These are phyloP conservation scores for Urostyla sp. DNA, from an alignment of 73 alveolate genomes.

Conservation along the genomic window DNA sequence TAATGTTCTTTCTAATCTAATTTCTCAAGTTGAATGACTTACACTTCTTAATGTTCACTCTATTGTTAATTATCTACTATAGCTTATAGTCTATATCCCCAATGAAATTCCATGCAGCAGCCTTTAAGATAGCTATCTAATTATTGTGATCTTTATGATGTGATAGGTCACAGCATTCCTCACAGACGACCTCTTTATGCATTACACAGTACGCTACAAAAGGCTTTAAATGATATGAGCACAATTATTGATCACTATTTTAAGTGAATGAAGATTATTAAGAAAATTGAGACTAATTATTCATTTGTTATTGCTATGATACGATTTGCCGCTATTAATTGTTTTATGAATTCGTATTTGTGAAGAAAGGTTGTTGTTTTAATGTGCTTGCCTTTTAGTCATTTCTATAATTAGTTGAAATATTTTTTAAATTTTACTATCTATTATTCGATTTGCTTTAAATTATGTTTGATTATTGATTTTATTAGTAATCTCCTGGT, in stretches of 20 bases:
- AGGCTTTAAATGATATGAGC: slow-evolving; percentile 48
- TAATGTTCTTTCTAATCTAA: slow-evolving; percentile 38
- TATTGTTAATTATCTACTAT: slow-evolving; percentile 7
- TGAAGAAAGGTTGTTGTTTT: too few species aligned
- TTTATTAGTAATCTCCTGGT: background rate
- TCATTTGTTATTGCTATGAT: background rate
- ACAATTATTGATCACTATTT: background rate
- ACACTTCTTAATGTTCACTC: slow-evolving; percentile 15
- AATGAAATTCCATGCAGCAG: slow-evolving; percentile 69
- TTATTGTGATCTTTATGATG: slow-evolving; percentile 72
- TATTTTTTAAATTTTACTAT: background rate
- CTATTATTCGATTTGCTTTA: background rate
- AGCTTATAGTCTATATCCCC: slow-evolving; percentile 29
- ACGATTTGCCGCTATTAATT: background rate
- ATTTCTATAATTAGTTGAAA: background rate
- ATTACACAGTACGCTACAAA: slow-evolving; percentile 68
- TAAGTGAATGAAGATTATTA: background rate
- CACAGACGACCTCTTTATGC: slow-evolving; percentile 73
- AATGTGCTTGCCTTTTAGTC: background rate
- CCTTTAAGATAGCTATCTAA: slow-evolving; percentile 62
- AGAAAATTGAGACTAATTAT: background rate
- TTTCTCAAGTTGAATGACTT: slow-evolving; percentile 56
- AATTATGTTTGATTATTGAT: background rate
- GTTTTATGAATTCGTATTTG: too few species aligned
- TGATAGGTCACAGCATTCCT: slow-evolving; percentile 69